phyloP scores from a whole-genome alignment of 2,329 filamentous ascomycete genomes.

The Sordariomycetes sp. region DNA sequence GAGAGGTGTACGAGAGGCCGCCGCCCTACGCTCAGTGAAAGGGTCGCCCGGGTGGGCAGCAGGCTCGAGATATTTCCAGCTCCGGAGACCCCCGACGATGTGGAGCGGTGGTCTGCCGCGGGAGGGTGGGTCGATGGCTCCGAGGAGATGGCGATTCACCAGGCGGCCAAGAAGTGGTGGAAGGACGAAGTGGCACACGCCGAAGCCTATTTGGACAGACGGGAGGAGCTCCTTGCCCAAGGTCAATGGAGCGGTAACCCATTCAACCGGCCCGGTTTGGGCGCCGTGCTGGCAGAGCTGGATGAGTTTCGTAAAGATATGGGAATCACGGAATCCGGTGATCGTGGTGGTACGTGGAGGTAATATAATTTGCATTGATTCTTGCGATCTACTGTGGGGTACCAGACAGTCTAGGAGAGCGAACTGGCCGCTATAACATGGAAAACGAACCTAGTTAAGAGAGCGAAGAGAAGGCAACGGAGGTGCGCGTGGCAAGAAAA shows the following conservation, averaged over 20 bases:
- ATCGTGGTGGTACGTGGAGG: background rate
- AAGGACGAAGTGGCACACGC: conserved; percentile 32
- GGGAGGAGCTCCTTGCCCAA: conserved; percentile 21
- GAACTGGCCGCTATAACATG: background rate
- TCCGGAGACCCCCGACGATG: background rate
- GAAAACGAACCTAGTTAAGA: background rate
- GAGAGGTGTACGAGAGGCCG: conserved; percentile 40
- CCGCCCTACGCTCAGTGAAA: conserved; percentile 29
- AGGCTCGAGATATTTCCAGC: conserved; percentile 26
- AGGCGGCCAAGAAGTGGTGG: conserved; percentile 36
- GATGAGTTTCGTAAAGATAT: conserved; percentile 10
- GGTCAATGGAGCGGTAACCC: conserved; percentile 40
- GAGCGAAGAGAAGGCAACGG: background rate
- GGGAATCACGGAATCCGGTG: background rate
- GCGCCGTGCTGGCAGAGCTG: conserved; percentile 26
- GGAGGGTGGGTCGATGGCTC: background rate
- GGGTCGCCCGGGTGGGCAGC: conserved; percentile 32
- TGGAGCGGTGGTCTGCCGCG: background rate
- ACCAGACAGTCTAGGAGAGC: background rate
- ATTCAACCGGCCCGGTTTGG: conserved; percentile 34
- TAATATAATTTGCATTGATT: background rate
- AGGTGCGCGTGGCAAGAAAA: background rate
- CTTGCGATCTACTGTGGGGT: background rate
- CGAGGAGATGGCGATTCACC: background rate
- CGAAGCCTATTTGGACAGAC: conserved; percentile 31